Evolutionary conservation across 306 rosid species (phyloP), one percentile per base, ranked within the genome.

Genomic region (Pachyrhizus erosus): DNA sequence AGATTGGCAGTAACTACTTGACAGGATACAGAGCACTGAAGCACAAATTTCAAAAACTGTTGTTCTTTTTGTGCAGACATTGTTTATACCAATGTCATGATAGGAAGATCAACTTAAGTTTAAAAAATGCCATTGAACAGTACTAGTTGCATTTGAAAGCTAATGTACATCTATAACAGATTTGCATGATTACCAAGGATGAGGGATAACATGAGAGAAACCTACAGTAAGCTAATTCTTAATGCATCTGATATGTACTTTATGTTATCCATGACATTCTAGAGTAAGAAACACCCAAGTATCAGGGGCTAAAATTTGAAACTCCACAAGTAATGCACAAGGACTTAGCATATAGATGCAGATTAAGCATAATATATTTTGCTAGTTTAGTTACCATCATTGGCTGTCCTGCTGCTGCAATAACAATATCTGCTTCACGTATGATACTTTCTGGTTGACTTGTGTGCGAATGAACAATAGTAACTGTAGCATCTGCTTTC

Each of bases 371-470:
- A 15, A 7, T 64, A 64, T 64, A 76, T 26, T 26, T 39, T 24
- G 54, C 77, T 69, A 61, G 54, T 39, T 89, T 69, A 61, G 54
- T 39, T 89, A 93, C 98, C 96, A 96, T 93, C 84, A 64, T 87
- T 43, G 98, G 87, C 82, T 96, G 98, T 76, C 97, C 99, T 54
- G 98, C 96, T 73, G 98, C 99, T 60, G 99, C 99, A 83, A 93
- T 93, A 24, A 92, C 79, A 77, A 96, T 93, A 85, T 93, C 99
- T 2, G 98, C 94, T 82, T 96, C 93, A 2, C 88, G 90, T 54
- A 96, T 83, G 84, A 91, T 76, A 39, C 74, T 84, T 86, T 93
- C 94, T 2, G 92, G 92, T 68, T 93, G 85, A 48, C 75, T 79
- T 69, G 99, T 84, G 75, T 21, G 93, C 6, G 99, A 93, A 84